Evolutionary conservation across 2,329 filamentous ascomycete species (phyloP).

Genomic region (Scleromitrula shiraiana): DNA sequence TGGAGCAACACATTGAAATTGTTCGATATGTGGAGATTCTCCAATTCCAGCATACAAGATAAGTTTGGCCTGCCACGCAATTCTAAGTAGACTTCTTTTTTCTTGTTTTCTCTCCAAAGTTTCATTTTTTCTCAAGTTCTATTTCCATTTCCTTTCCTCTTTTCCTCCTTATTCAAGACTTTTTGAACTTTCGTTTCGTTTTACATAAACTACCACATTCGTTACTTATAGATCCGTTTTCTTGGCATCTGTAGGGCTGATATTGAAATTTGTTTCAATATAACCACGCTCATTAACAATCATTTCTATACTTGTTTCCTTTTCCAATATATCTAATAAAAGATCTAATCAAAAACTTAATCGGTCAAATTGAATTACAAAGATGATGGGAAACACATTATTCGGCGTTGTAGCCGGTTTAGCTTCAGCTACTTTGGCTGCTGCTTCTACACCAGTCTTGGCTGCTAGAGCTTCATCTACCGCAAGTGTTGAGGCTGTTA

Average conservation of each 20-base stretch:
- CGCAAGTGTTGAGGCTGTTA: slow-evolving; percentile 15
- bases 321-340: not conserved
- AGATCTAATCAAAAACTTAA: not conserved
- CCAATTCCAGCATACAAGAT: not conserved
- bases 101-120: not conserved
- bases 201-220: not conserved
- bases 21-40: slow-evolving; percentile 1
- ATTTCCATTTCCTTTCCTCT: not conserved
- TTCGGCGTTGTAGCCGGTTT: slow-evolving; percentile 2
- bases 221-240: slow-evolving; percentile 1
- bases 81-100: not conserved
- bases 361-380: not conserved
- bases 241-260: slow-evolving; percentile 6
- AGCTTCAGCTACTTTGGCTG: slow-evolving; percentile 6
- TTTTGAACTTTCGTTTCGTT: not conserved
- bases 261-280: not conserved
- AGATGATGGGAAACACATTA: slow-evolving; percentile 9
- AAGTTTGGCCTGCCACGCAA: slow-evolving; percentile 6
- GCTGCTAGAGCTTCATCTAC: slow-evolving; percentile 18
- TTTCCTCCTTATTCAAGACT: not conserved
- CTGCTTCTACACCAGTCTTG: slow-evolving; percentile 15
- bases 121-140: not conserved
- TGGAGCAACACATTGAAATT: not conserved
- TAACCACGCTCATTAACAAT: not conserved
- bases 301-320: not conserved